Evolutionary conservation across 306 rosid genomes (phyloP).

Genomic region (Crataegus laevigata): DNA sequence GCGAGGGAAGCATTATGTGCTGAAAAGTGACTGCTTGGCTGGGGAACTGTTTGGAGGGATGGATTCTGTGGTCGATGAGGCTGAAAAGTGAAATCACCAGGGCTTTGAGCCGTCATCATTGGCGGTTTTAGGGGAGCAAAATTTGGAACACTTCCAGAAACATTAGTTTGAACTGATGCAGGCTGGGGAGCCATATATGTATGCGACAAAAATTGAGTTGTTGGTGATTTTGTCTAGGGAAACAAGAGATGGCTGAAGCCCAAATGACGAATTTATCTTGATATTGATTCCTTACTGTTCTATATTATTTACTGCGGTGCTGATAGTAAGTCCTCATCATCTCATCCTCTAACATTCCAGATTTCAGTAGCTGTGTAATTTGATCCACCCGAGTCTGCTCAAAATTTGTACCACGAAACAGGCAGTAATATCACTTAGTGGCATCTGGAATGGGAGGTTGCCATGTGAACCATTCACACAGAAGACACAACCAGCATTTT

Average conservation of each 20-base stretch:
- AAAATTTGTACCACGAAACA: conserved; percentile 46
- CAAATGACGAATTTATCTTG: too few species aligned
- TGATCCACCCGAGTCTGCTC: conserved; percentile 87
- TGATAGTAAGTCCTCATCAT: conserved; percentile 23
- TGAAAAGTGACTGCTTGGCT: conserved; percentile 34
- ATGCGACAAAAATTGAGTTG: too few species aligned
- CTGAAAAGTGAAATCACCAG: conserved; percentile 66
- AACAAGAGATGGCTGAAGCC: too few species aligned
- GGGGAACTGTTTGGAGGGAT: conserved; percentile 37
- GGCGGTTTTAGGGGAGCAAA: conserved; percentile 35
- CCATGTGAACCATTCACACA: conserved; percentile 37
- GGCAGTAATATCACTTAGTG: conserved; percentile 53
- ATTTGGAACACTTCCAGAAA: conserved; percentile 29
- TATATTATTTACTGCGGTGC: too few species aligned
- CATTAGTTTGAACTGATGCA: neutral
- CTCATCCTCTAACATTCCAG: conserved; percentile 38
- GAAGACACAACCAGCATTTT: conserved; percentile 25
- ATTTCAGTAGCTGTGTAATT: conserved; percentile 55
- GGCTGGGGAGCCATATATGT: too few species aligned
- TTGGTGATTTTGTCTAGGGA: too few species aligned
- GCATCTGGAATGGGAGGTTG: conserved; percentile 38
- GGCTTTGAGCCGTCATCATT: conserved; percentile 27
- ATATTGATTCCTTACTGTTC: too few species aligned
- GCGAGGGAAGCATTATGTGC: conserved; percentile 23
- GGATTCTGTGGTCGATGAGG: conserved; percentile 40